A percentile compares a stretch with the other conserved stretches of the same genome.
Evolutionary conservation across 495 filamentous ascomycete genomes (phyloP).

Genomic region (Margaritispora aquatica): DNA sequence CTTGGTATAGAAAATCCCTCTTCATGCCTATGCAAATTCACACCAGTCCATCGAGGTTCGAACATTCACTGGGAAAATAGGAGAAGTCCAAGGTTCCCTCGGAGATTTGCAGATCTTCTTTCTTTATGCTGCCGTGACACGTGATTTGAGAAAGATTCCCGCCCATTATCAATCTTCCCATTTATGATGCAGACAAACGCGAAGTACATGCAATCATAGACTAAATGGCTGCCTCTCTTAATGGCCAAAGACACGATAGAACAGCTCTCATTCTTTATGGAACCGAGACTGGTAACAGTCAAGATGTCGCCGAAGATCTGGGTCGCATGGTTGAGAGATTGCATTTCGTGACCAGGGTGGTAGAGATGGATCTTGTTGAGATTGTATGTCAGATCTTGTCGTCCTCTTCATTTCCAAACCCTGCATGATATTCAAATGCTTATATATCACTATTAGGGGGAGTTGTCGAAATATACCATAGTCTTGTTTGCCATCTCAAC

Average conservation of each 20-base stretch:
- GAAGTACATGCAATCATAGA: not conserved
- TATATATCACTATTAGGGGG: conserved; percentile 29
- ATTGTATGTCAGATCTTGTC: conserved; percentile 49
- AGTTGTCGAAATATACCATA: conserved; percentile 47
- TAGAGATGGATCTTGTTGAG: conserved; percentile 68
- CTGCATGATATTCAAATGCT: conserved; percentile 2
- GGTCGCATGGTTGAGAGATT: conserved; percentile 65
- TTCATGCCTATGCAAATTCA: not conserved
- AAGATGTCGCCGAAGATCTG: conserved; percentile 83
- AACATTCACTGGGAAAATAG: not conserved
- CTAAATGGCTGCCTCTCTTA: conserved; percentile 15
- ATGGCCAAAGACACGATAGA: conserved; percentile 33
- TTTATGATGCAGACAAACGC: not conserved
- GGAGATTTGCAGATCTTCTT: conserved; percentile 7
- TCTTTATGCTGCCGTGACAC: conserved; percentile 1
- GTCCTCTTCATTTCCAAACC: not conserved
- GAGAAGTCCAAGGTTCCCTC: not conserved
- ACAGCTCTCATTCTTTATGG: conserved; percentile 82
- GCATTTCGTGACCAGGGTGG: conserved; percentile 66
- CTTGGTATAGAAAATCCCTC: no score
- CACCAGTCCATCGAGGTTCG: not conserved
- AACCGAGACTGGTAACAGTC: conserved; percentile 88
- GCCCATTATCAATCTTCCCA: no score
- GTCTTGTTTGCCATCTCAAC: conserved; percentile 81
- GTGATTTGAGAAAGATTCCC: not conserved